Conservation (phyloP, 257 asterid species). For the Paulownia fortunei region DNA sequence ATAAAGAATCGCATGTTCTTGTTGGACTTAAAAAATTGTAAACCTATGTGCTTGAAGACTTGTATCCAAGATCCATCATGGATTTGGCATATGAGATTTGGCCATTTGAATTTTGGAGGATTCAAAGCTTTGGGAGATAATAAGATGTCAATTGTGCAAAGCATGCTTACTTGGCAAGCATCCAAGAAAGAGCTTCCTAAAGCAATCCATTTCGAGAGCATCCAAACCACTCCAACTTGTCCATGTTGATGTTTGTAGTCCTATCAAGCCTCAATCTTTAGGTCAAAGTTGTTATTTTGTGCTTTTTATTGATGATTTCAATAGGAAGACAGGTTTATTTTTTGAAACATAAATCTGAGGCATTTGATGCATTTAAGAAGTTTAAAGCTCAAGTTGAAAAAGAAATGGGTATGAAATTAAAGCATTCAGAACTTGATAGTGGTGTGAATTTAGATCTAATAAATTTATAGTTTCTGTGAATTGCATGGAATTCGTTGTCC, state of each 20-base stretch:
- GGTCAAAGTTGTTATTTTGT: background rate
- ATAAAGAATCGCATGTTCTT: too few species aligned
- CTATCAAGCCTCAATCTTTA: background rate
- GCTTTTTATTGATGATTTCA: constrained; percentile 8
- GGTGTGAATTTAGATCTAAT: too few species aligned
- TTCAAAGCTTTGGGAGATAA: too few species aligned
- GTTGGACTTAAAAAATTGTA: too few species aligned
- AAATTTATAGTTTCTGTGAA: background rate
- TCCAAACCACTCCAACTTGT: background rate
- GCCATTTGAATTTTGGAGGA: too few species aligned
- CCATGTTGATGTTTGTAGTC: constrained; percentile 7
- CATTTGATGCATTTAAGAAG: background rate
- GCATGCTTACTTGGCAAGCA: constrained; percentile 12
- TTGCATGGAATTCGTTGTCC: background rate
- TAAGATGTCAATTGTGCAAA: constrained; percentile 16
- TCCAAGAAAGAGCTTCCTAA: background rate
- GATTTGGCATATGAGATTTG: too few species aligned
- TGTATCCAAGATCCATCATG: too few species aligned
- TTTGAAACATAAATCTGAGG: background rate
- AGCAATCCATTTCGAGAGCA: background rate
- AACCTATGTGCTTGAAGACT: too few species aligned
- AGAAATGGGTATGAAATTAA: background rate
- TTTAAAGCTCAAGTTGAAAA: background rate
- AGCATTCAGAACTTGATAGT: background rate
- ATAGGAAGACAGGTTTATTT: background rate